Base-by-base conservation (phyloP, 2,329 filamentous ascomycete species). In the Aspergillus versicolor region DNA sequence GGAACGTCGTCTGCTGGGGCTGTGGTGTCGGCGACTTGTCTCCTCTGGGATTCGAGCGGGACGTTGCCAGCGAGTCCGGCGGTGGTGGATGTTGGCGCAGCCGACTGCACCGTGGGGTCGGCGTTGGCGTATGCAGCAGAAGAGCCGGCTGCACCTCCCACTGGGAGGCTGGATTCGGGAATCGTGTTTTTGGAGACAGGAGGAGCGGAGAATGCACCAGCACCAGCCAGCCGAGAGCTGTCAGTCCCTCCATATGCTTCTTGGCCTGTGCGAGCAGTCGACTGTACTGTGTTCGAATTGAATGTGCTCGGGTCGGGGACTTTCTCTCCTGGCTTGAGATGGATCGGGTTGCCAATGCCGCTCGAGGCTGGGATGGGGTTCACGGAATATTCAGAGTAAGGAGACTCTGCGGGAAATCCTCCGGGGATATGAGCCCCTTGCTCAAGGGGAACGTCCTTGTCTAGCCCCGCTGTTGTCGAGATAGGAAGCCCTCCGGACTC, bases 181-280 rank as follows among this genome's bases (percentile, higher is more conserved):
- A 94, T 92, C 72, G 90, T 79, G 73, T 81, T 87, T 60, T 80
- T 82, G 45, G 82, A 79, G 56, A 87, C 75, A 9, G 81, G 79
- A 30, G 85, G 84, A 37, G 87, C 70, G 55, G 80, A 75, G 48
- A 81, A 76, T 63, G 66, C 64, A 77, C 70, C 72, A 9, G 71
- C 64, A 76, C 70, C 72, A 9, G 71, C 73, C 11, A 56, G 50
- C 12, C 81, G 69, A 34, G 73, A 67, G 37, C 73, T 62, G 67
- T 77, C 79, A 56, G 86, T 83, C 62, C 90, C 90, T 73, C 95
- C 88, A 75, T 97, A 97, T 1, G 91, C 93, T 65, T 87, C 90
- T 73, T 91, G 84, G 72, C 97, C 92, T 19, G 90, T 83, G 68
- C 78, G 81, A 37, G 80, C 81, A 24, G 80, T 83, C 63, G 83